phyloP scores from a whole-genome alignment of 1,284 basidiomycete genomes.

The Cystobasidium pallidum region DNA sequence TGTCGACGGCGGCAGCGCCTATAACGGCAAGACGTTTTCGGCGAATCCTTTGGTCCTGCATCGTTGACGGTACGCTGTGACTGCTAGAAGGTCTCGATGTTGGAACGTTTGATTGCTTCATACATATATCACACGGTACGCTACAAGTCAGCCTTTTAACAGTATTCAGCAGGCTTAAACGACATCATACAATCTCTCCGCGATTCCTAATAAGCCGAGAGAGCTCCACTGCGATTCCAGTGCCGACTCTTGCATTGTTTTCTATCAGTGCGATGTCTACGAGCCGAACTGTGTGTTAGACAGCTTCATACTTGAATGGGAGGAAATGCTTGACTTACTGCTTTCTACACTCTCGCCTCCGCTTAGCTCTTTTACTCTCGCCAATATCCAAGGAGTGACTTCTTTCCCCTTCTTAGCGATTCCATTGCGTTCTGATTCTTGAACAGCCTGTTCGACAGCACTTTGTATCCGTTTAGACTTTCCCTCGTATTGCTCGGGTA shows the following conservation, averaged over 20 bases:
- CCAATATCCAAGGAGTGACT: conserved; percentile 92
- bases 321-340: conserved; percentile 61
- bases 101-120: conserved; percentile 1
- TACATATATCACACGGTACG: neutral
- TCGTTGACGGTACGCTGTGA: neutral
- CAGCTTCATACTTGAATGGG: neutral
- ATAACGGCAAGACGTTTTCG: conserved; percentile 65
- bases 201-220: conserved; percentile 61
- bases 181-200: conserved; percentile 23
- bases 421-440: conserved; percentile 79
- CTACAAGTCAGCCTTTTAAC: neutral
- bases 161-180: neutral
- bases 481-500: conserved; percentile 74
- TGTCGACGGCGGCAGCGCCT: conserved; percentile 83
- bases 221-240: conserved; percentile 79
- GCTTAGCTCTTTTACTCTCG: conserved; percentile 80
- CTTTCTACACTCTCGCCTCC: conserved; percentile 71
- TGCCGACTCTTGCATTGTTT: conserved; percentile 87
- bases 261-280: conserved; percentile 84
- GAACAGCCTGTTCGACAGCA: conserved; percentile 81
- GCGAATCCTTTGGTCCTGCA: neutral
- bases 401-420: conserved; percentile 83
- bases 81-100: neutral
- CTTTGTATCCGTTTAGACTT: conserved; percentile 72
- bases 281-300: neutral